phyloP scores from a whole-genome alignment of 2,329 filamentous ascomycete genomes.

The Fusarium sp. region DNA sequence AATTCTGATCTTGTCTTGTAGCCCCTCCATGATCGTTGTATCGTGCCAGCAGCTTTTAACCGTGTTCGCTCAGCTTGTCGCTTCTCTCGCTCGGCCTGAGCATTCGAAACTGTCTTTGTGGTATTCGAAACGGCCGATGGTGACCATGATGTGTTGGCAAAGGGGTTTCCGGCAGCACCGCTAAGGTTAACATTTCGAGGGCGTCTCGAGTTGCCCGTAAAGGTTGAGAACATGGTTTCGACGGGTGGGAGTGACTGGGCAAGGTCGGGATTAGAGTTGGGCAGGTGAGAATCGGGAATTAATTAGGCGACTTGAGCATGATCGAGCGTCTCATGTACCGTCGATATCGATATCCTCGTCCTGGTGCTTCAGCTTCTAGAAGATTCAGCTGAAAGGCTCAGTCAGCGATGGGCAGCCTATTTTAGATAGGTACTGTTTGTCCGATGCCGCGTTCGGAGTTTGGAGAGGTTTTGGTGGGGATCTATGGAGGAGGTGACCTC shows the following conservation, averaged over 20 bases:
- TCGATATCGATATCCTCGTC: slow-evolving; percentile 16
- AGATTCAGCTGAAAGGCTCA: slow-evolving; percentile 46
- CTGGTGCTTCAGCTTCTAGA: slow-evolving; percentile 44
- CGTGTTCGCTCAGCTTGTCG: slow-evolving; percentile 85
- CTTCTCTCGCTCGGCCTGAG: slow-evolving; percentile 85
- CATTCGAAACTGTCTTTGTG: slow-evolving; percentile 84
- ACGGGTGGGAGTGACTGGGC: slow-evolving; percentile 17
- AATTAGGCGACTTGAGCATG: slow-evolving; percentile 33
- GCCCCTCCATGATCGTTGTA: slow-evolving; percentile 89
- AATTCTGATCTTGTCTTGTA: slow-evolving; percentile 72
- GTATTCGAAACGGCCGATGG: slow-evolving; percentile 71
- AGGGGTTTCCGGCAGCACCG: slow-evolving; percentile 85
- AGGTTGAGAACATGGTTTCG: slow-evolving; percentile 84
- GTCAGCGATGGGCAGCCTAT: slow-evolving; percentile 42
- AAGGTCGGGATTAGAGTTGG: slow-evolving; percentile 10
- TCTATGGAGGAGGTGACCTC: slow-evolving; percentile 37
- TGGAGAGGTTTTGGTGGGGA: slow-evolving; percentile 45
- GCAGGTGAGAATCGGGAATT: slow-evolving; percentile 8
- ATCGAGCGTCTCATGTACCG: slow-evolving; percentile 8
- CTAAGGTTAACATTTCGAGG: slow-evolving; percentile 95
- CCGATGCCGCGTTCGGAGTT: slow-evolving; percentile 37
- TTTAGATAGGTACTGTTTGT: slow-evolving; percentile 41
- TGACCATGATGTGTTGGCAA: slow-evolving; percentile 73
- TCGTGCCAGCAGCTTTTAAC: slow-evolving; percentile 76
- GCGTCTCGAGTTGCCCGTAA: slow-evolving; percentile 87